phyloP scores from a whole-genome alignment of 345 rosid species.

The Laguncularia racemosa region DNA sequence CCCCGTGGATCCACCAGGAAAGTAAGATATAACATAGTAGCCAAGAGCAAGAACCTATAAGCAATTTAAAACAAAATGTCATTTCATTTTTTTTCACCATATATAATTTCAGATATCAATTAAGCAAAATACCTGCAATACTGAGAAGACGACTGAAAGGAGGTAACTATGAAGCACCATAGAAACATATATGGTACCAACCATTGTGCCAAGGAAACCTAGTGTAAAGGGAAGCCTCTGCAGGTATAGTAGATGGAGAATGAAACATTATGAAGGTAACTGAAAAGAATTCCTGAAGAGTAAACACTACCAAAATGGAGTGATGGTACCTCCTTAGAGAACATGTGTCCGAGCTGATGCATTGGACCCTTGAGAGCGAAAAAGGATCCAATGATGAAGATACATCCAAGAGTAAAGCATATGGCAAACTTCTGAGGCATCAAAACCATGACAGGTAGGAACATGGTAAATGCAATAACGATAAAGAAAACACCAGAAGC shows the following conservation, averaged over 20 bases:
- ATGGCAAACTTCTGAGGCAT: slow-evolving; percentile 94
- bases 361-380: slow-evolving; percentile 85
- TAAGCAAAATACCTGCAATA: slow-evolving; percentile 60
- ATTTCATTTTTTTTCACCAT: not conserved
- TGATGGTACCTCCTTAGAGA: slow-evolving; percentile 64
- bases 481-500: slow-evolving; percentile 79
- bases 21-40: slow-evolving; percentile 70
- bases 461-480: slow-evolving; percentile 83
- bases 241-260: slow-evolving; percentile 9
- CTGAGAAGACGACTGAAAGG: slow-evolving; percentile 84
- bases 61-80: slow-evolving; percentile 6
- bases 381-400: slow-evolving; percentile 76
- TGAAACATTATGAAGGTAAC: slow-evolving; percentile 5
- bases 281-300: slow-evolving; percentile 7
- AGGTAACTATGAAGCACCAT: slow-evolving; percentile 93
- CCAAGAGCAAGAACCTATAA: slow-evolving; percentile 49
- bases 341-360: slow-evolving; percentile 77
- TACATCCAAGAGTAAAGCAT: slow-evolving; percentile 86
- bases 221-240: slow-evolving; percentile 91
- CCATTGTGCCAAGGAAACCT: slow-evolving; percentile 82
- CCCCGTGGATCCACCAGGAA: slow-evolving; percentile 68
- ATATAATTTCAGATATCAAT: not conserved
- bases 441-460: slow-evolving; percentile 89
- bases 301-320: not conserved
- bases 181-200: slow-evolving; percentile 81